Evolutionary conservation across 179 eudicot species (phyloP).

Genomic region (Sideroxylon spinosum): DNA sequence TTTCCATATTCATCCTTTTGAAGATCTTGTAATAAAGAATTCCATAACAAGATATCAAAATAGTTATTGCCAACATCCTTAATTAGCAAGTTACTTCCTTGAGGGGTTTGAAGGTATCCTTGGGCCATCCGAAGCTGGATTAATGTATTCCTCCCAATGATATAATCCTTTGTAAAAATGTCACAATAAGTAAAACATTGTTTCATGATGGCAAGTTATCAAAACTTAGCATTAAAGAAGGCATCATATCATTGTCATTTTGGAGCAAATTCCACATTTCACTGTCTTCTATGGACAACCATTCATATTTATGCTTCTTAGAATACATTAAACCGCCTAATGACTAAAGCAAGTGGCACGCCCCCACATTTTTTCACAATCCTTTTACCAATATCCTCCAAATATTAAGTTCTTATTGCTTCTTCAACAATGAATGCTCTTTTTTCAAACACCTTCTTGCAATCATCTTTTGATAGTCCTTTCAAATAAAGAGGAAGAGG

Average conservation of each 20-base stretch:
- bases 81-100: conserved; percentile 4
- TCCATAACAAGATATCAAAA: no score
- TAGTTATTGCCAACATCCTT: conserved; percentile 5
- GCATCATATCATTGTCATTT: conserved; percentile 10
- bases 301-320: no score
- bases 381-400: no score
- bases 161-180: conserved; percentile 16
- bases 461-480: no score
- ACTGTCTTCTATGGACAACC: conserved; percentile 21
- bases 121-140: conserved; percentile 30
- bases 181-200: conserved; percentile 5
- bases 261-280: conserved; percentile 13
- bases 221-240: conserved; percentile 25
- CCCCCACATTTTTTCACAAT: no score
- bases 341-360: no score
- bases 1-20: conserved; percentile 10
- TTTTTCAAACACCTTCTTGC: no score
- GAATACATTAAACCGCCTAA: no score
- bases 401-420: no score
- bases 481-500: conserved; percentile 3
- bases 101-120: conserved; percentile 22
- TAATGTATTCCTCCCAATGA: conserved; percentile 11
- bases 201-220: conserved; percentile 23
- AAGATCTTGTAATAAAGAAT: no score
- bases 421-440: no score